phyloP scores from a whole-genome alignment of 306 rosid species.

The Styphnolobium japonicum region DNA sequence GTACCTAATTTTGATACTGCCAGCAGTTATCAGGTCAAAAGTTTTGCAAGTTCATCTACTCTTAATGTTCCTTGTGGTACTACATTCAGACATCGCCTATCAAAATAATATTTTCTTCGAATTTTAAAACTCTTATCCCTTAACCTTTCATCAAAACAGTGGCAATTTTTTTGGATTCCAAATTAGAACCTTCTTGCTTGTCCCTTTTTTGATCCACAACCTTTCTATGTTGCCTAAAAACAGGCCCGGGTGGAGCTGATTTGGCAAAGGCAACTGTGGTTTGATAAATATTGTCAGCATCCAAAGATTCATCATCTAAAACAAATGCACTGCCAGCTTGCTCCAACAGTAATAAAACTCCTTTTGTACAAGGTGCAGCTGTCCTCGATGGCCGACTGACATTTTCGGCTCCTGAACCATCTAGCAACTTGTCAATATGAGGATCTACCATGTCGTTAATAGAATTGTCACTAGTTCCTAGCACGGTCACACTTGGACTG shows the following conservation, averaged over 20 bases:
- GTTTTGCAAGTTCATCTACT: conserved; percentile 75
- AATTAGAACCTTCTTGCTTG: conserved; percentile 30
- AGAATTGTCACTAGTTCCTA: not conserved
- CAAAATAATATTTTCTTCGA: conserved; percentile 36
- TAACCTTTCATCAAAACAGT: conserved; percentile 12
- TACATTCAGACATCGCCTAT: conserved; percentile 22
- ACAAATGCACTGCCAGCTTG: conserved; percentile 74
- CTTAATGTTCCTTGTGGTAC: conserved; percentile 59
- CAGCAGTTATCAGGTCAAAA: conserved; percentile 40
- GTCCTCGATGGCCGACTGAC: not conserved
- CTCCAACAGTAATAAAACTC: conserved; percentile 45
- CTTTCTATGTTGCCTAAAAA: conserved; percentile 46
- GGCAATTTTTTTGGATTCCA: conserved; percentile 18
- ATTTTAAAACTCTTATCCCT: conserved; percentile 39
- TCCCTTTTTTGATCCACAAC: conserved; percentile 14
- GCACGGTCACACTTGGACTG: not conserved
- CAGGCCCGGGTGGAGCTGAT: conserved; percentile 70
- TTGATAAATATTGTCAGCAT: conserved; percentile 58
- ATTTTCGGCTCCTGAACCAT: conserved; percentile 31
- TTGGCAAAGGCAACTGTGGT: conserved; percentile 46
- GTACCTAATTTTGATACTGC: not conserved
- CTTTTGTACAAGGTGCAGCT: conserved; percentile 32
- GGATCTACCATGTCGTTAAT: conserved; percentile 2
- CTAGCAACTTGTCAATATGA: conserved; percentile 18
- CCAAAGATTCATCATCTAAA: conserved; percentile 45